Evolutionary conservation across 768 basidiomycete species (phyloP), one percentile per base, ranked within the genome.

Genomic region (Trametes cubensis): DNA sequence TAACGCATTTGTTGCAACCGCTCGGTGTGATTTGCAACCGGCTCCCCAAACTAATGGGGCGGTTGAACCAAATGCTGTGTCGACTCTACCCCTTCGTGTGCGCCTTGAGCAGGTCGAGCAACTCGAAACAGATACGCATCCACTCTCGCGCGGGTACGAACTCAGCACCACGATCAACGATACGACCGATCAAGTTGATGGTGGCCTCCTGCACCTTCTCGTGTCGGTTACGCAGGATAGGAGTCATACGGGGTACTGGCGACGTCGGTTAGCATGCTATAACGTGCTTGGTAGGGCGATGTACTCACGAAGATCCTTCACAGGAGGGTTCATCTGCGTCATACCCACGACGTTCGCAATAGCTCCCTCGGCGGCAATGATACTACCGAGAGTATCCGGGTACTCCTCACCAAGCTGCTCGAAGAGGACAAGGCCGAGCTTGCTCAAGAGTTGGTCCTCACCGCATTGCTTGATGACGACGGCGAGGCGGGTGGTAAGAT

Each of bases 11-110:
- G n/a, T n/a, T n/a, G n/a, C n/a, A n/a, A n/a, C n/a, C n/a, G n/a
- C n/a, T n/a, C n/a, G n/a, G n/a, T n/a, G n/a, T n/a, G n/a, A n/a
- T n/a, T n/a, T n/a, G n/a, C n/a, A n/a, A n/a, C n/a, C n/a, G n/a
- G n/a, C n/a, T n/a, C n/a, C n/a, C n/a, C n/a, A n/a, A n/a, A n/a
- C n/a, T n/a, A n/a, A n/a, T n/a, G n/a, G n/a, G n/a, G n/a, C n/a
- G n/a, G n/a, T n/a, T n/a, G n/a, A n/a, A n/a, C n/a, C n/a, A n/a
- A n/a, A n/a, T n/a, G n/a, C n/a, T n/a, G n/a, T n/a, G n/a, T n/a
- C n/a, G n/a, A n/a, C n/a, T n/a, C n/a, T n/a, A n/a, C n/a, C 92
- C 96, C 77, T 98, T 98, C 80, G 98, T 99, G 80, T 99, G 97
- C 10, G 97, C 97, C 74, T 98, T 98, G 70, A 98, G 83, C 25